Base-by-base conservation (phyloP, 805 yeast genomes). In the Metschnikowia arizonensis region DNA sequence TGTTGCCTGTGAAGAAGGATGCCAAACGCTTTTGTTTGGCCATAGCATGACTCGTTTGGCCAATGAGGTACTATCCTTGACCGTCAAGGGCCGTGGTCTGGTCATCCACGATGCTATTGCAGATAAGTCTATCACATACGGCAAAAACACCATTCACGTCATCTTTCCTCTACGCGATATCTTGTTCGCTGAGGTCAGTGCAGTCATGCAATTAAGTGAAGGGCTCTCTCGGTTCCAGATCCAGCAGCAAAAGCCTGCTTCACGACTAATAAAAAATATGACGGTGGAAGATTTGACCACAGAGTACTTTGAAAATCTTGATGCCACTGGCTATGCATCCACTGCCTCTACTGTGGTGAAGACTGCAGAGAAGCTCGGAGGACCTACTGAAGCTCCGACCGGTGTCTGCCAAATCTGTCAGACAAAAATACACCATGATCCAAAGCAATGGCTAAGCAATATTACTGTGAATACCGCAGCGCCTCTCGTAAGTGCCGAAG, bases 321-420 rank as follows among this genome's bases (percentile, higher is more conserved):
- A 88, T 57, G 73, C 74, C 5, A 68, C 70, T 8, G 89, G 82
- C 12, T 89, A 89, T 59, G 89, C 96, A 0, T 87, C 91, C 46
- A 86, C 91, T 2, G 89, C 90, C 2, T 85, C 97, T 0, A 90
- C 98, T 0, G 97, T 91, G 17, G 89, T 89, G 11, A 83, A 87
- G 53, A 89, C 96, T 0, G 96, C 93, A 4, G 82, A 82, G 39
- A 89, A 91, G 60, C 65, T 90, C 36, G 75, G 73, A 1, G 71
- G 71, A 6, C 87, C 86, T 0, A 59, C 47, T 41, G 44, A 32
- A 2, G 56, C 46, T 9, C 48, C 57, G 1, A 54, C 53, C 1
- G 58, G 52, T 5, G 42, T 38, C 5, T 88, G 96, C 62, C 64
- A 63, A 11, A 52, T 87, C 1, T 88, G 96, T 58, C 72, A 74